Percentiles rank a stretch among this genome's conserved stretches.
phyloP scores from a whole-genome alignment of 352 stramenopile species.

The Phytophthora pluvialis region DNA sequence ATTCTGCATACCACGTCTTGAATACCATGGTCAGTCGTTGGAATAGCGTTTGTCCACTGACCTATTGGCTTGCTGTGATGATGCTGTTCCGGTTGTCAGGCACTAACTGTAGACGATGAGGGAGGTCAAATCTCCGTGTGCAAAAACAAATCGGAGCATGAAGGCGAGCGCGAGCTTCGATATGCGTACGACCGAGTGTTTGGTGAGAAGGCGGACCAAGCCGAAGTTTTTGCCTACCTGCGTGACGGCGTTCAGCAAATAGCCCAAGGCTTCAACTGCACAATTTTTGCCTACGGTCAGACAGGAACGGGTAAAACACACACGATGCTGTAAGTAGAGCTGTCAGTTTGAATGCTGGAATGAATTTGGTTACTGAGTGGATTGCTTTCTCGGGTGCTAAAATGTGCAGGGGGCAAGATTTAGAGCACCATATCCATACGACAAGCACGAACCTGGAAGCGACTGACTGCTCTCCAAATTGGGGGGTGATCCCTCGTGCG shows the following conservation, averaged over 20 bases:
- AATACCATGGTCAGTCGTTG: neutral
- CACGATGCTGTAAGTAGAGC: constrained; percentile 79
- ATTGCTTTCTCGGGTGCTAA: neutral
- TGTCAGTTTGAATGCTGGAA: neutral
- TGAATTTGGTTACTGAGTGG: neutral
- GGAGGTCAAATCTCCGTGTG: constrained; percentile 48
- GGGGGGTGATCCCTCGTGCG: constrained; percentile 87
- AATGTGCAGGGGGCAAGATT: constrained; percentile 51
- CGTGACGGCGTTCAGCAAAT: constrained; percentile 78
- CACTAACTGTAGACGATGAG: constrained; percentile 43
- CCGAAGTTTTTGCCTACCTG: constrained; percentile 79
- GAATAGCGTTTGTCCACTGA: neutral
- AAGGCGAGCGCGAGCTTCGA: constrained; percentile 54
- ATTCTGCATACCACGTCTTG: neutral
- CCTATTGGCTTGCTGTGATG: neutral
- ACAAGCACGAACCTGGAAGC: neutral
- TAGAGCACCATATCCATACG: constrained; percentile 51
- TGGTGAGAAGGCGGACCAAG: constrained; percentile 55
- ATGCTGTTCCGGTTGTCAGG: constrained; percentile 21
- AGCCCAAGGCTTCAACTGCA: constrained; percentile 90
- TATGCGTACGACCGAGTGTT: constrained; percentile 85
- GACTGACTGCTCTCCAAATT: constrained; percentile 24
- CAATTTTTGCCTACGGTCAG: constrained; percentile 92
- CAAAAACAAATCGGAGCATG: constrained; percentile 54
- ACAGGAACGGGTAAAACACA: constrained; percentile 92